Evolutionary conservation across 257 asterid species (phyloP).

Genomic region (Solanum sejunctum): DNA sequence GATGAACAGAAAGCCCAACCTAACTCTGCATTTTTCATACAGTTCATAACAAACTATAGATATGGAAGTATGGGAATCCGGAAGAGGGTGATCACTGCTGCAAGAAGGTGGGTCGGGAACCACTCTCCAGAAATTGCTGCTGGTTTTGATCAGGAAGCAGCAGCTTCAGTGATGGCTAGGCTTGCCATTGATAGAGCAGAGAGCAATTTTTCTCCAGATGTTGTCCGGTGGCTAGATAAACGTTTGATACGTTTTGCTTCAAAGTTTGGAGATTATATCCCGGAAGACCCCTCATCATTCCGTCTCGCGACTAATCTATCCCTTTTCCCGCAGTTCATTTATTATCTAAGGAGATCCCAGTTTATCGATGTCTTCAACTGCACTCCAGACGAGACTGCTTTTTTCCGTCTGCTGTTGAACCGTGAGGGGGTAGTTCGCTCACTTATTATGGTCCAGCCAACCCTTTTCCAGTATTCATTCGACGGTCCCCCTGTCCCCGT

Average conservation of each 20-base stretch:
- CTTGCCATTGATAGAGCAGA: slow-evolving; percentile 53
- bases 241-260: slow-evolving; percentile 56
- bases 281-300: slow-evolving; percentile 79
- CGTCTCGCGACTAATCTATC: slow-evolving; percentile 75
- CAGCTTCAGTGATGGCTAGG: slow-evolving; percentile 86
- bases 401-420: slow-evolving; percentile 63
- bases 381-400: slow-evolving; percentile 89
- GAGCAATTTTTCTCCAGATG: slow-evolving; percentile 33
- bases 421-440: slow-evolving; percentile 84
- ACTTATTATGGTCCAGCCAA: slow-evolving; percentile 90
- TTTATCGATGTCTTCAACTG: slow-evolving; percentile 75
- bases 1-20: slow-evolving; percentile 53
- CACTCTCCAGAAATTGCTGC: slow-evolving; percentile 62
- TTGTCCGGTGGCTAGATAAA: slow-evolving; percentile 78
- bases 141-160: slow-evolving; percentile 95
- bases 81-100: slow-evolving; percentile 86
- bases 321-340: slow-evolving; percentile 84
- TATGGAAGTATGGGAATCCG: slow-evolving; percentile 55
- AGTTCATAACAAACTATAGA: slow-evolving; percentile 70
- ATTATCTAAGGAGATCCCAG: slow-evolving; percentile 80
- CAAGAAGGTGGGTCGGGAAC: slow-evolving; percentile 84
- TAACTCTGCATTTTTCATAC: slow-evolving; percentile 68
- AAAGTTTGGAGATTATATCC: slow-evolving; percentile 78
- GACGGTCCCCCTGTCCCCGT: slow-evolving; percentile 93
- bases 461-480: slow-evolving; percentile 80